Base-by-base conservation (phyloP, 495 filamentous ascomycete genomes). In the Penicillium pancosmium region DNA sequence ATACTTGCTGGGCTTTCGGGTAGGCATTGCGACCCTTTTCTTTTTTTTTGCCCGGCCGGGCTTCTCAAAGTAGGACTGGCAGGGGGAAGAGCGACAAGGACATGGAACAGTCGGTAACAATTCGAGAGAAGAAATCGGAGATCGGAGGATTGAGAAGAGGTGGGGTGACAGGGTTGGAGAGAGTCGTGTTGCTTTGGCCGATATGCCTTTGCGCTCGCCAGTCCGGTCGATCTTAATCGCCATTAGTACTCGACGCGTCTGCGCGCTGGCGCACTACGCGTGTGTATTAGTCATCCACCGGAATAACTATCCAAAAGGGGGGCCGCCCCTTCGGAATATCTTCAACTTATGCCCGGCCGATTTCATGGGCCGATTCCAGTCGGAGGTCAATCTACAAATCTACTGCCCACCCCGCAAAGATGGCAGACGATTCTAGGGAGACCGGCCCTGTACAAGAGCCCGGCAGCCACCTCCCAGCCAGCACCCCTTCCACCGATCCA, bases 371-470 rank as follows among this genome's bases (percentile, higher is more conserved):
- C 43, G 18, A 43, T 16, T 43, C 21, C 25, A 49, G 4, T 15
- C 18, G 44, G 12, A 33, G 19, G 12, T 49, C 33, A 38, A 47
- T 49, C 54, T 7, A 50, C 44, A 54, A 38, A 1, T 44, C 35
- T 38, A 33, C 19, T 27, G 36, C 19, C n/a, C 38, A 51, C 16
- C 47, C 23, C 53, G 47, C 57, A 77, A 21, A 19, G 27, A 88
- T 88, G 85, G 75, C 84, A 34, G 84, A 80, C 55, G 80, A 86
- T 64, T 78, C 80, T 35, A 73, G 72, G 69, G 73, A 79, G n/a
- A 36, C 64, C 4, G 52, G 56, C n/a, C 49, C 64, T 41, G 12
- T 55, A 6, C 55, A 52, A 34, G 57, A 60, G 49, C 56, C 53
- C 50, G 60, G 49, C 0, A 64, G 38, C 11, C 59, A 68, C 5